phyloP scores from a whole-genome alignment of 305 asterid species.

The Rubia peregrina region DNA sequence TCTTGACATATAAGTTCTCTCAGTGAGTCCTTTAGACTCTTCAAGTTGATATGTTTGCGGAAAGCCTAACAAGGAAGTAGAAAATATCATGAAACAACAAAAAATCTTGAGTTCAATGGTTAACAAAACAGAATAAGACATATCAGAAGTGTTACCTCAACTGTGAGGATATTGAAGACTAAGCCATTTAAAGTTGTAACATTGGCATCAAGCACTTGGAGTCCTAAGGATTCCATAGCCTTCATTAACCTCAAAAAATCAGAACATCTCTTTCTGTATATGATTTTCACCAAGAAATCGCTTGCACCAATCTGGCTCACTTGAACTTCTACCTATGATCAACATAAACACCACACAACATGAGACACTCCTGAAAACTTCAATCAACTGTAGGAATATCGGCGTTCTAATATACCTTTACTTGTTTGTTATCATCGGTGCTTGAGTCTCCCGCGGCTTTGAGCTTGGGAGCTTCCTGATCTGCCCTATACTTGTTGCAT shows the following conservation, averaged over 20 bases:
- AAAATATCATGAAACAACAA: neutral
- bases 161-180: slow-evolving; percentile 42
- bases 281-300: slow-evolving; percentile 46
- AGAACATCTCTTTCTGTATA: slow-evolving; percentile 35
- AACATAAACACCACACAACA: slow-evolving; percentile 3
- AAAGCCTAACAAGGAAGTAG: slow-evolving; percentile 33
- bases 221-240: slow-evolving; percentile 46
- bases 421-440: slow-evolving; percentile 22
- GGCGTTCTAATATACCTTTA: slow-evolving; percentile 25
- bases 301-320: slow-evolving; percentile 47
- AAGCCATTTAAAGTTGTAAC: slow-evolving; percentile 44
- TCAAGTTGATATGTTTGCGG: slow-evolving; percentile 25
- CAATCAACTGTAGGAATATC: neutral
- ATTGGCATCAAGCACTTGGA: slow-evolving; percentile 54
- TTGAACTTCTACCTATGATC: slow-evolving; percentile 45
- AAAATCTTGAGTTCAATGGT: neutral
- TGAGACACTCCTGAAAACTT: neutral
- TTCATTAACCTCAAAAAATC: slow-evolving; percentile 53
- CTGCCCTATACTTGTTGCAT: slow-evolving; percentile 14
- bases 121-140: neutral
- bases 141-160: slow-evolving; percentile 37
- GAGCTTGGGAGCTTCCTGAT: slow-evolving; percentile 20
- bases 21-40: slow-evolving; percentile 40
- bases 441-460: slow-evolving; percentile 7
- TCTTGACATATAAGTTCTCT: slow-evolving; percentile 27